These are phyloP conservation scores for Malassezia globosa DNA, from an alignment of 1,284 basidiomycete species.

Conservation along the genomic window DNA sequence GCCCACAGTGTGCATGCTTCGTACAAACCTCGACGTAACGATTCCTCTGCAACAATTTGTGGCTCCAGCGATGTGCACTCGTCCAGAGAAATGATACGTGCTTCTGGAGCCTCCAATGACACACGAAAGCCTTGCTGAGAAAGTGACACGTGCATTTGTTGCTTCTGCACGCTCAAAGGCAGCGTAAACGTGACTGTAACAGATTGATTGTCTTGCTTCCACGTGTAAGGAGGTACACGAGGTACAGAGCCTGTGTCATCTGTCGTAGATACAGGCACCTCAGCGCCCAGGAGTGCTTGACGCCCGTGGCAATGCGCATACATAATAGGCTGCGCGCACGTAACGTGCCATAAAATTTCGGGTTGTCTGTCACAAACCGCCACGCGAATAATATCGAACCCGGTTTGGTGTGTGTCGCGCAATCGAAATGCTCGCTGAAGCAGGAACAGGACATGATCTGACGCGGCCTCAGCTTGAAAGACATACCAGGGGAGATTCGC, in stretches of 20 bases:
- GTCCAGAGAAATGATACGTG: conserved; percentile 39
- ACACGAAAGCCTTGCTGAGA: conserved; percentile 56
- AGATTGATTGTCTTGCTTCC: conserved; percentile 74
- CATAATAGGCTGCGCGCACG: conserved; percentile 1
- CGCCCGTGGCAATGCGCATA: background rate
- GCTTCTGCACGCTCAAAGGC: conserved; percentile 52
- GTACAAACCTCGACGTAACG: conserved; percentile 22
- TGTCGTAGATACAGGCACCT: background rate
- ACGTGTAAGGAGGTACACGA: conserved; percentile 56
- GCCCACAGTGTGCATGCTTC: conserved; percentile 30
- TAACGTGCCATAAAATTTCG: conserved; percentile 2
- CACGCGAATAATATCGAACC: conserved; percentile 7
- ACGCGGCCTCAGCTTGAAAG: background rate
- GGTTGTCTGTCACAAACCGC: background rate
- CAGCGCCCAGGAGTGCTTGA: conserved; percentile 1
- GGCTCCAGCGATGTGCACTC: too few species aligned
- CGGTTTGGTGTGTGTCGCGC: background rate
- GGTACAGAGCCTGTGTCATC: background rate
- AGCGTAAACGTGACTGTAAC: conserved; percentile 72
- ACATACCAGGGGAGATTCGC: background rate
- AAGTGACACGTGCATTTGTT: conserved; percentile 51
- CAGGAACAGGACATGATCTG: background rate
- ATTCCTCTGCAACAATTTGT: conserved; percentile 13
- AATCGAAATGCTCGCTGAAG: background rate
- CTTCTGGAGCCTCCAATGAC: background rate